These are phyloP conservation scores for Ascosphaera acerosa DNA, from an alignment of 2,329 filamentous ascomycete genomes.

Conservation along the genomic window DNA sequence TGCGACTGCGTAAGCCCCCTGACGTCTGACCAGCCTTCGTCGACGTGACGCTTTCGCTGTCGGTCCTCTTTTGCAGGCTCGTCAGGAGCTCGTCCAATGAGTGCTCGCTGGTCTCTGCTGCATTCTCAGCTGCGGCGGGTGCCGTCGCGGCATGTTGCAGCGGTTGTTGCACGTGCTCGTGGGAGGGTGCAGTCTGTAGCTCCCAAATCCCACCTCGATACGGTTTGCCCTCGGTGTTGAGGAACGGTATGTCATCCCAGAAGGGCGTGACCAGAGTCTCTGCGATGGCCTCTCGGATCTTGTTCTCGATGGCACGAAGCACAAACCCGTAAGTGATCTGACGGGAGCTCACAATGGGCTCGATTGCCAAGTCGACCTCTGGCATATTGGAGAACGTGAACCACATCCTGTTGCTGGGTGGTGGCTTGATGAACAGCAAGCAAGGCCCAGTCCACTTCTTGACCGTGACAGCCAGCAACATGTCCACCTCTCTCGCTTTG, in stretches of 20 bases:
- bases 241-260: constrained; percentile 90
- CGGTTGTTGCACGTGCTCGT: constrained; percentile 13
- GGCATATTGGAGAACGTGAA: constrained; percentile 84
- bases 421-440: constrained; percentile 71
- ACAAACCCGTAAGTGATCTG: constrained; percentile 92
- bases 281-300: constrained; percentile 78
- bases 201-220: constrained; percentile 72
- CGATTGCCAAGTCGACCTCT: constrained; percentile 78
- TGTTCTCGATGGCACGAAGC: constrained; percentile 74
- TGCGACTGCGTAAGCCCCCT: too few relatives aligned
- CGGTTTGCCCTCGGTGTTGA: constrained; percentile 48
- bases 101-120: too few relatives aligned
- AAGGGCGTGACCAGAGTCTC: constrained; percentile 82
- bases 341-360: constrained; percentile 81
- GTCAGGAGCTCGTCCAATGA: too few relatives aligned
- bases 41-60: too few relatives aligned
- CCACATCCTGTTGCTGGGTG: constrained; percentile 91
- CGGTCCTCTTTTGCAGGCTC: too few relatives aligned
- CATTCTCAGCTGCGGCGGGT: too few relatives aligned
- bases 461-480: constrained; percentile 64
- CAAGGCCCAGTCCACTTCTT: constrained; percentile 68
- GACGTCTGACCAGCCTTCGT: too few relatives aligned
- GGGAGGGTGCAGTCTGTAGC: constrained; percentile 4
- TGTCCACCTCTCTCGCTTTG: constrained; percentile 69
- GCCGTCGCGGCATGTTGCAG: constrained; percentile 13